phyloP scores from a whole-genome alignment of 805 yeast genomes.

The Ogataea parapolymorpha region DNA sequence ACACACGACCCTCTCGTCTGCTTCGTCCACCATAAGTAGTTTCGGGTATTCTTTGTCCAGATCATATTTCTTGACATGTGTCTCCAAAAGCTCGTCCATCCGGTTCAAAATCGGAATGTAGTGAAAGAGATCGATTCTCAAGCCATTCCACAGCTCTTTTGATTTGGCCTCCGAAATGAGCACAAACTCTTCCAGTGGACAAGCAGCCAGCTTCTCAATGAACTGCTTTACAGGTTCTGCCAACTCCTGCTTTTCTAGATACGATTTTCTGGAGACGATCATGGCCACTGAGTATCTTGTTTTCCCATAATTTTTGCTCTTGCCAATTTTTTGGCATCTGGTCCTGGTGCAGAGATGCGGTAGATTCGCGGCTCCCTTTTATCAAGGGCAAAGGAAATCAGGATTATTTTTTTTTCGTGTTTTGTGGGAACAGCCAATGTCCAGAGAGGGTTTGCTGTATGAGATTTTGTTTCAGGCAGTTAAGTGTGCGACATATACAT shows the following conservation, averaged over 20 bases:
- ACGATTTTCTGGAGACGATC: conserved; percentile 17
- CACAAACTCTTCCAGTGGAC: conserved; percentile 23
- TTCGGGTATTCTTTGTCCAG: conserved; percentile 45
- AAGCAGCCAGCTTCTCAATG: conserved; percentile 16
- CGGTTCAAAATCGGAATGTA: conserved; percentile 78
- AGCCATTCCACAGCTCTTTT: conserved; percentile 30
- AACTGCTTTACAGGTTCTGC: conserved; percentile 18
- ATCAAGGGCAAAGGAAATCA: not conserved
- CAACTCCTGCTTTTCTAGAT: conserved; percentile 18
- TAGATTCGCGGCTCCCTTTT: not conserved
- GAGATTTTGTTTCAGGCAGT: conserved; percentile 3
- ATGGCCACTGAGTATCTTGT: conserved; percentile 9
- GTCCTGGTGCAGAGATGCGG: conserved; percentile 3
- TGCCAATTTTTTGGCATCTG: not conserved
- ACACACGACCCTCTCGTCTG: conserved; percentile 47
- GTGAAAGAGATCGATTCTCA: conserved; percentile 51
- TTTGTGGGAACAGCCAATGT: conserved; percentile 1
- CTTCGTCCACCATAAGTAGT: conserved; percentile 40
- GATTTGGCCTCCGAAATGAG: conserved; percentile 16
- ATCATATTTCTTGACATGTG: conserved; percentile 50
- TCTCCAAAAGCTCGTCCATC: conserved; percentile 65
- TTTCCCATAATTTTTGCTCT: conserved; percentile 1
- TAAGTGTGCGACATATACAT: not conserved
- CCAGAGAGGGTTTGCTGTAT: conserved; percentile 2
- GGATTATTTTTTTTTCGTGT: conserved; percentile 1